Evolutionary conservation across 2,329 filamentous ascomycete species (phyloP).

Genomic region (Ascochyta pisi): DNA sequence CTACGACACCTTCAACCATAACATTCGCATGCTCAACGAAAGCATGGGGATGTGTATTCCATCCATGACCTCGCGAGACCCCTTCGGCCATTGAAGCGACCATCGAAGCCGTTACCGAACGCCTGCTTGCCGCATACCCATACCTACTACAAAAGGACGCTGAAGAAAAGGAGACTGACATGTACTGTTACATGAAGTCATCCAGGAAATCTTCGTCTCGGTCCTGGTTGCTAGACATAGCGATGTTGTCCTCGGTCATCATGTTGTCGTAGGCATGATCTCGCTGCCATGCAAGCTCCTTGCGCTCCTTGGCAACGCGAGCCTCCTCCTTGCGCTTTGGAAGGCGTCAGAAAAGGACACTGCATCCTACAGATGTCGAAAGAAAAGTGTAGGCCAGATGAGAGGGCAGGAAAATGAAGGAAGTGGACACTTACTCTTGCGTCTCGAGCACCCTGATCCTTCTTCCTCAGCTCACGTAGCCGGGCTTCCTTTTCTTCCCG

Average conservation of each 20-base stretch:
- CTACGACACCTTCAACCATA: constrained; percentile 71
- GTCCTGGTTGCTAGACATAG: constrained; percentile 82
- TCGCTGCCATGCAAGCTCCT: constrained; percentile 91
- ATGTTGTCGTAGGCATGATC: constrained; percentile 98
- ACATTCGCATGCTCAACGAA: constrained; percentile 75
- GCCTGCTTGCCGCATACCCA: constrained; percentile 8
- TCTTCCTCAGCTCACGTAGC: constrained; percentile 72
- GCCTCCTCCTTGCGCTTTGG: constrained; percentile 77
- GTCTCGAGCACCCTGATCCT: constrained; percentile 69
- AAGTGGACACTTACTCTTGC: constrained; percentile 61
- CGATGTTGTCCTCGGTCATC: constrained; percentile 82
- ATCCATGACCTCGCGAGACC: constrained; percentile 40
- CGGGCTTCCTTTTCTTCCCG: constrained; percentile 81
- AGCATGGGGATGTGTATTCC: constrained; percentile 69
- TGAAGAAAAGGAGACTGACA: neutral
- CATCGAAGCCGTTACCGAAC: constrained; percentile 14
- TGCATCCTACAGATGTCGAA: neutral
- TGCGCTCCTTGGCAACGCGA: constrained; percentile 75
- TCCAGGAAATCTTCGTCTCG: constrained; percentile 79
- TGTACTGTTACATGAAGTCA: constrained; percentile 67
- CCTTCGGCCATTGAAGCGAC: constrained; percentile 3
- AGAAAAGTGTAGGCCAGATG: neutral
- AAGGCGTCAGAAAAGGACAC: constrained; percentile 13
- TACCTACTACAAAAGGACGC: constrained; percentile 3
- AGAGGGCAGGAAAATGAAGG: neutral